A percentile compares a stretch with the other conserved stretches of the same genome.
These are phyloP conservation scores for Plasmopara halstedii DNA, from an alignment of 352 stramenopile genomes.

Conservation along the genomic window DNA sequence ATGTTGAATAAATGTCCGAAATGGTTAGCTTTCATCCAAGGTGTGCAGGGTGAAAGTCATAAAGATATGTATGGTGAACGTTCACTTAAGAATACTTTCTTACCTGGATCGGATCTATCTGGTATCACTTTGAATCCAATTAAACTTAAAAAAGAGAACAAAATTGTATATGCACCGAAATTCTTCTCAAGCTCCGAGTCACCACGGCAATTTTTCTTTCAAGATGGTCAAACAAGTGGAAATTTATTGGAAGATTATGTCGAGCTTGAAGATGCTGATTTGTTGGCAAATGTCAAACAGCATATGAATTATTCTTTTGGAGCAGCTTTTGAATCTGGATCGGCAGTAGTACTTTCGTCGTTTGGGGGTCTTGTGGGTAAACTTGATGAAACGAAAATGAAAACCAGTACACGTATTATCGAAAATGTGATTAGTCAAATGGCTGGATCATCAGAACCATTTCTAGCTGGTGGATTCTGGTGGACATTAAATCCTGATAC, in stretches of 20 bases:
- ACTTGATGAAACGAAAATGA: slow-evolving; percentile 41
- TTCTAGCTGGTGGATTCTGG: slow-evolving; percentile 72
- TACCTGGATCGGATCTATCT: slow-evolving; percentile 58
- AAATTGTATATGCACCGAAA: slow-evolving; percentile 77
- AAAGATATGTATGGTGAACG: slow-evolving; percentile 53
- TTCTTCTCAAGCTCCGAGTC: slow-evolving; percentile 66
- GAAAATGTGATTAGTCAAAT: slow-evolving; percentile 58
- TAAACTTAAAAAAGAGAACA: slow-evolving; percentile 46
- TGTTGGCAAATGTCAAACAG: slow-evolving; percentile 54
- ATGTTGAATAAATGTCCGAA: slow-evolving; percentile 57
- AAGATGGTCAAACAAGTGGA: slow-evolving; percentile 31
- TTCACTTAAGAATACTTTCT: slow-evolving; percentile 61
- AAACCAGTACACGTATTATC: slow-evolving; percentile 71
- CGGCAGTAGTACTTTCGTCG: slow-evolving; percentile 68
- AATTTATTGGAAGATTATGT: slow-evolving; percentile 59
- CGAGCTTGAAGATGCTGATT: slow-evolving; percentile 40
- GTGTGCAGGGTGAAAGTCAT: slow-evolving; percentile 57
- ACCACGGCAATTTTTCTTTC: slow-evolving; percentile 65
- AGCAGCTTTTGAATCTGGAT: slow-evolving; percentile 41
- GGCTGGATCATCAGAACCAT: slow-evolving; percentile 34
- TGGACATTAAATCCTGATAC: slow-evolving; percentile 75
- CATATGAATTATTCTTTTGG: slow-evolving; percentile 84
- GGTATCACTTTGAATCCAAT: slow-evolving; percentile 42
- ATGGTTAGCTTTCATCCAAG: slow-evolving; percentile 75
- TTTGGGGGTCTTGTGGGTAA: slow-evolving; percentile 70